Conservation (phyloP, 805 yeast species). For the Candida xyloterini region DNA sequence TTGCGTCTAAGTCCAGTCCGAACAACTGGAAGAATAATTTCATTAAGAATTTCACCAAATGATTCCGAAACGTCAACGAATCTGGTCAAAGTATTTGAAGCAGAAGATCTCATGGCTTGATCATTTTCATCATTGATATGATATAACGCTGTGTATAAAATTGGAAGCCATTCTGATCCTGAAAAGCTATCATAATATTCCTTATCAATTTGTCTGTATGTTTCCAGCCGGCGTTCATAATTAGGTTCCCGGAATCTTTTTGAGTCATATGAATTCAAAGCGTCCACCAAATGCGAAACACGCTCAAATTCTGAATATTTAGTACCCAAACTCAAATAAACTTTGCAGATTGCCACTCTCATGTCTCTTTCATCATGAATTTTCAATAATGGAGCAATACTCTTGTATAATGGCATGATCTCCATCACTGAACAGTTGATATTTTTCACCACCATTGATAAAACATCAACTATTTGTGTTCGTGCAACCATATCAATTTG, state of each 20-base stretch:
- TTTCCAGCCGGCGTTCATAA: constrained; percentile 68
- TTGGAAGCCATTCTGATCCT: constrained; percentile 72
- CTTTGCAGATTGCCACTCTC: constrained; percentile 56
- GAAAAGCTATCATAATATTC: constrained; percentile 41
- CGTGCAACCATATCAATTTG: constrained; percentile 53
- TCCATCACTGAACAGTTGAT: constrained; percentile 53
- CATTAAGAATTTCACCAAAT: constrained; percentile 44
- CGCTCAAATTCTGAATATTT: constrained; percentile 42
- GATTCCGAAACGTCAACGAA: constrained; percentile 52
- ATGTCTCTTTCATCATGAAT: constrained; percentile 56
- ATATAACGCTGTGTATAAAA: constrained; percentile 64
- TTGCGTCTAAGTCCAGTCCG: constrained; percentile 63
- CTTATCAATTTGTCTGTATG: constrained; percentile 66
- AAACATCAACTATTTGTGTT: constrained; percentile 52
- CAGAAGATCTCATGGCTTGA: constrained; percentile 73
- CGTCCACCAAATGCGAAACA: constrained; percentile 53
- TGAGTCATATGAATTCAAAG: constrained; percentile 65
- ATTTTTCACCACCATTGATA: constrained; percentile 52
- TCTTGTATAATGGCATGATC: constrained; percentile 34
- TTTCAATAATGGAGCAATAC: constrained; percentile 46
- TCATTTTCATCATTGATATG: constrained; percentile 78
- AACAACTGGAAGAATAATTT: constrained; percentile 59
- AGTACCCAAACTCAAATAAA: constrained; percentile 58
- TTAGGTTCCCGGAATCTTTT: constrained; percentile 71
- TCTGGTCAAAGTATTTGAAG: constrained; percentile 58